A percentile compares a stretch with the other conserved stretches of the same genome.
These are phyloP conservation scores for Collybia mongolica DNA, from an alignment of 768 basidiomycete genomes.

Conservation along the genomic window DNA sequence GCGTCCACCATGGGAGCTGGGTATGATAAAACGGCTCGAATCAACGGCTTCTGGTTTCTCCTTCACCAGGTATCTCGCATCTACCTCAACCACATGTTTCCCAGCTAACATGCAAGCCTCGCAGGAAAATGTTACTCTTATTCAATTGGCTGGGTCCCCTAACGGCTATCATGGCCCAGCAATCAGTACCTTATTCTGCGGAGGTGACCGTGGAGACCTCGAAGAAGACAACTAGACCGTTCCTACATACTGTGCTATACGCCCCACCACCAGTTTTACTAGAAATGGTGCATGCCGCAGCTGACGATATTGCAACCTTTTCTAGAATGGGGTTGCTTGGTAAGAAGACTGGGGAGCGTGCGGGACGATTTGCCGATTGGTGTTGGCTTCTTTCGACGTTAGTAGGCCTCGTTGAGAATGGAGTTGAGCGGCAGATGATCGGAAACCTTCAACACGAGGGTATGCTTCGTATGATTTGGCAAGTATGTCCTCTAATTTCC, in stretches of 20 bases:
- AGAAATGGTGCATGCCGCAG: slow-evolving; percentile 69
- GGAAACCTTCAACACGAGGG: slow-evolving; percentile 63
- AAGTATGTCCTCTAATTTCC: slow-evolving; percentile 1
- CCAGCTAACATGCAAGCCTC: slow-evolving; percentile 32
- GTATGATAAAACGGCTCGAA: slow-evolving; percentile 57
- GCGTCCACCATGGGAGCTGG: slow-evolving; percentile 53
- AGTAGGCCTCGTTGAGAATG: slow-evolving; percentile 81
- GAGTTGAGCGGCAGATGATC: slow-evolving; percentile 74
- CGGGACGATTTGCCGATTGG: slow-evolving; percentile 78
- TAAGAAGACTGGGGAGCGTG: slow-evolving; percentile 61
- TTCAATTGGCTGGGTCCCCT: slow-evolving; percentile 86
- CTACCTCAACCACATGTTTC: slow-evolving; percentile 6
- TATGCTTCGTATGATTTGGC: slow-evolving; percentile 20
- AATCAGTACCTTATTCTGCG: slow-evolving; percentile 60
- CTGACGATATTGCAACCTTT: slow-evolving; percentile 82
- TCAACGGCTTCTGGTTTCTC: slow-evolving; percentile 70
- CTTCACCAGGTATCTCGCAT: slow-evolving; percentile 57
- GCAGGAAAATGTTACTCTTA: slow-evolving; percentile 75
- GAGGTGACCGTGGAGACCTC: slow-evolving; percentile 34
- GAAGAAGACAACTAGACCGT: slow-evolving; percentile 48
- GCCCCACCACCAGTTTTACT: slow-evolving; percentile 82
- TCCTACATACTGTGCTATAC: slow-evolving; percentile 73
- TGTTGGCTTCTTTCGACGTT: slow-evolving; percentile 83
- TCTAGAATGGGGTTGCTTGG: slow-evolving; percentile 70
- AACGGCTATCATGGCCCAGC: slow-evolving; percentile 68